These are phyloP conservation scores for Trichoderma sp. DNA, from an alignment of 2,329 filamentous ascomycete species.

Conservation along the genomic window DNA sequence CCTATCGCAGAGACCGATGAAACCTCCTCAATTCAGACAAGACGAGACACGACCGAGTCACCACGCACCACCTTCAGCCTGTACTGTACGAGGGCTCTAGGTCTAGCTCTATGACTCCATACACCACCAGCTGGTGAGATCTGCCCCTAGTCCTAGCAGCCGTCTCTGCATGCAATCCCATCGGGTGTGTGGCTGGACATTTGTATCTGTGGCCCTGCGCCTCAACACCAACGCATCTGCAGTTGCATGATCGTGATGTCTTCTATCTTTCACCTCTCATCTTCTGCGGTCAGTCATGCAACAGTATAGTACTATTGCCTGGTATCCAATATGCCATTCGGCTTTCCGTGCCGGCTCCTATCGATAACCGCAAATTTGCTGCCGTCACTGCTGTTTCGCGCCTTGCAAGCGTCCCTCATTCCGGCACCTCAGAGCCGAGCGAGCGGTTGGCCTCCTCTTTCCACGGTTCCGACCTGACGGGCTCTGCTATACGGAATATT, in stretches of 20 bases:
- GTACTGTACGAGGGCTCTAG: neutral
- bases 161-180: slow-evolving; percentile 2
- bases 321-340: neutral
- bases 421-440: slow-evolving; percentile 9
- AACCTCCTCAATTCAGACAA: slow-evolving; percentile 18
- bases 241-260: neutral
- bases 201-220: neutral
- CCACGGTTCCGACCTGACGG: slow-evolving; percentile 9
- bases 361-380: neutral
- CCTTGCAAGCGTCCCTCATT: slow-evolving; percentile 9
- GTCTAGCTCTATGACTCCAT: neutral
- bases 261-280: neutral
- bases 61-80: neutral
- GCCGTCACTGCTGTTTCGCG: neutral
- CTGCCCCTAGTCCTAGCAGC: neutral
- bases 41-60: neutral
- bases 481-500: slow-evolving; percentile 2
- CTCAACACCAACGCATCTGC: neutral
- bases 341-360: neutral
- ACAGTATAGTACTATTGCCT: neutral
- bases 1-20: slow-evolving; percentile 15
- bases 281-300: neutral
- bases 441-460: neutral
- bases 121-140: neutral
- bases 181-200: slow-evolving; percentile 7